These are phyloP conservation scores for Colletotrichum shisoi DNA, from an alignment of 2,329 filamentous ascomycete species.

Conservation along the genomic window DNA sequence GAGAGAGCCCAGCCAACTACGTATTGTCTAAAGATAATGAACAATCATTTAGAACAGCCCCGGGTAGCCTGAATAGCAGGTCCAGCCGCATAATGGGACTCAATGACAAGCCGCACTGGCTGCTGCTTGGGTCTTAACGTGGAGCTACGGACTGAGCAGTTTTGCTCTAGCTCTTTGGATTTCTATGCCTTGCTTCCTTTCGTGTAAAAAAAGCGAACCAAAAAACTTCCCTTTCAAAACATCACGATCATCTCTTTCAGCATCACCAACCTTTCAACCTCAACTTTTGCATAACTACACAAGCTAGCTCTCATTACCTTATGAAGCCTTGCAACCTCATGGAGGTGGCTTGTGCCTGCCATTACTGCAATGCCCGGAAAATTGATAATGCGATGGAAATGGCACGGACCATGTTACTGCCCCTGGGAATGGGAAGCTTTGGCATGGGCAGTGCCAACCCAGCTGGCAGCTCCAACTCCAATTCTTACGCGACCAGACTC, in stretches of 20 bases:
- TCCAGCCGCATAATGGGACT: neutral
- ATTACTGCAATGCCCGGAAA: slow-evolving; percentile 26
- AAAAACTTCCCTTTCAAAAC: neutral
- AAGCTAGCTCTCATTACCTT: slow-evolving; percentile 5
- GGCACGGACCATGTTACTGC: slow-evolving; percentile 25
- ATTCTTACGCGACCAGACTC: slow-evolving; percentile 31
- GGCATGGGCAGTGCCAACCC: slow-evolving; percentile 21
- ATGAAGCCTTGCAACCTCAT: slow-evolving; percentile 9
- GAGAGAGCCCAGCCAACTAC: slow-evolving; percentile 13
- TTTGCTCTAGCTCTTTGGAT: neutral
- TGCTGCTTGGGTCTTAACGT: neutral
- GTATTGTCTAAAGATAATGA: slow-evolving; percentile 38
- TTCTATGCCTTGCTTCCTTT: neutral
- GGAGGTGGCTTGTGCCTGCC: slow-evolving; percentile 18
- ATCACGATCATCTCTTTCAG: neutral
- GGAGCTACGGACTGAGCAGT: neutral
- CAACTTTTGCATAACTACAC: neutral
- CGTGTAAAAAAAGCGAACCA: neutral
- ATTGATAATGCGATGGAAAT: slow-evolving; percentile 12
- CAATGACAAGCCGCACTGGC: neutral
- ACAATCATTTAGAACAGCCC: slow-evolving; percentile 27
- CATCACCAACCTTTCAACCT: neutral
- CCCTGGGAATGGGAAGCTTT: slow-evolving; percentile 6
- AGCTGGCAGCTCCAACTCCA: slow-evolving; percentile 28
- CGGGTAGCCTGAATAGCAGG: neutral